A percentile compares a stretch with the other conserved stretches of the same genome.
Conservation (phyloP, 2,329 filamentous ascomycete genomes). For the Colletotrichum tamarilloi region DNA sequence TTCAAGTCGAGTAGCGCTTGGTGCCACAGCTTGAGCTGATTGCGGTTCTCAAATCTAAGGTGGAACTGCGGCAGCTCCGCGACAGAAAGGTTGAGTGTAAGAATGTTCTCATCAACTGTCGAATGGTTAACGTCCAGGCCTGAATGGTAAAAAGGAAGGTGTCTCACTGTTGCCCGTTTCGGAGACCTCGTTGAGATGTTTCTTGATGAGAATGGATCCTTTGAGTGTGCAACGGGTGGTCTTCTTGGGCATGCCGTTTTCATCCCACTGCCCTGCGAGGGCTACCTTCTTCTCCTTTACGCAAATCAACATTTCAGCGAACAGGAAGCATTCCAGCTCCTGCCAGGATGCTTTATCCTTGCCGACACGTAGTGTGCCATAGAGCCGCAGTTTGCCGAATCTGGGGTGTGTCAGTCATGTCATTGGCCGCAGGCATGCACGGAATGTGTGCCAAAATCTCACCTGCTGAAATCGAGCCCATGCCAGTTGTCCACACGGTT, state of each 20-base stretch:
- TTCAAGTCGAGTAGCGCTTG: conserved; percentile 88
- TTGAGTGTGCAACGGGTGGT: conserved; percentile 87
- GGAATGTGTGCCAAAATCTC: conserved; percentile 41
- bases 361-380: conserved; percentile 90
- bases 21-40: conserved; percentile 90
- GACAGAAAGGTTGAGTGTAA: conserved; percentile 92
- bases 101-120: conserved; percentile 78
- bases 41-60: conserved; percentile 85
- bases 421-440: conserved; percentile 1
- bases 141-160: conserved; percentile 14
- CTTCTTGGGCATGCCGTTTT: conserved; percentile 68
- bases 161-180: conserved; percentile 69
- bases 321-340: conserved; percentile 95
- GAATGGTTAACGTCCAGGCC: conserved; percentile 43
- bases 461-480: conserved; percentile 89
- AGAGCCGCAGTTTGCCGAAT: conserved; percentile 91
- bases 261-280: conserved; percentile 74
- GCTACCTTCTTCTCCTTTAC: conserved; percentile 93
- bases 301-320: conserved; percentile 99
- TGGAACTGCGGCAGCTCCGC: conserved; percentile 94
- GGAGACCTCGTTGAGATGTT: conserved; percentile 89
- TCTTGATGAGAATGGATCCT: conserved; percentile 97
- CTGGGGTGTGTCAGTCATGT: conserved; percentile 55
- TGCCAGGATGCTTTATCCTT: conserved; percentile 98
- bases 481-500: conserved; percentile 98